Evolutionary conservation across 768 basidiomycete genomes (phyloP), one percentile per base, ranked within the genome.

Genomic region (Omphalotus guepiniiformis): DNA sequence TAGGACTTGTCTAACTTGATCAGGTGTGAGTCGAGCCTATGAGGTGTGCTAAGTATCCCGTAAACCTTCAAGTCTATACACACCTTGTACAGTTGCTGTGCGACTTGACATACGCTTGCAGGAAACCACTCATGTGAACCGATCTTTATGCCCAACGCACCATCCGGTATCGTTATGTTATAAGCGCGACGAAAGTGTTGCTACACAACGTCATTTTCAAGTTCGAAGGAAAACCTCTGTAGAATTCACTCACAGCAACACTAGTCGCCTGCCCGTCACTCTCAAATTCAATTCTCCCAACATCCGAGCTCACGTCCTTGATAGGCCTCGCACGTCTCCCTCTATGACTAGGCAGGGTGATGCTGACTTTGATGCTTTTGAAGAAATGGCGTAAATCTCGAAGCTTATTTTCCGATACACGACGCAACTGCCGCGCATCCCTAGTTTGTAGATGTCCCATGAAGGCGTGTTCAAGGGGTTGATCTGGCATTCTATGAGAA

Each of bases 1-100:
- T 4, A 67, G 54, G 7, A 65, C 58, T 29, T 64, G 63, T 26
- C 60, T 47, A 19, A 67, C 58, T 16, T 64, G 54, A 4, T 68
- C 62, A 1, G 65, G 63, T 0, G 62, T 54, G 2, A 64, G 47
- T 42, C 60, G 60, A 34, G 59, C 63, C 64, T 69, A 23, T 16
- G 29, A 37, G 15, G 18, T 7, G n/a, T n/a, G 30, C 12, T 32
- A 30, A 49, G 7, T 5, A 3, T 21, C n/a, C 39, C 7, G n/a
- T 7, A 29, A 40, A 19, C n/a, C 0, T n/a, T 19, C 30, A 4
- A n/a, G n/a, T n/a, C n/a, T n/a, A n/a, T n/a, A n/a, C n/a, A n/a
- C n/a, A n/a, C n/a, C n/a, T n/a, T n/a, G n/a, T n/a, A n/a, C n/a
- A 3, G 27, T 13, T 7, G 13, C 16, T n/a, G 39, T 22, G 15